Percentiles rank a stretch among this genome's conserved stretches.
These are phyloP conservation scores for Schoenoplectus triqueter DNA, from an alignment of 202 grass and related monocot genomes.

Conservation along the genomic window DNA sequence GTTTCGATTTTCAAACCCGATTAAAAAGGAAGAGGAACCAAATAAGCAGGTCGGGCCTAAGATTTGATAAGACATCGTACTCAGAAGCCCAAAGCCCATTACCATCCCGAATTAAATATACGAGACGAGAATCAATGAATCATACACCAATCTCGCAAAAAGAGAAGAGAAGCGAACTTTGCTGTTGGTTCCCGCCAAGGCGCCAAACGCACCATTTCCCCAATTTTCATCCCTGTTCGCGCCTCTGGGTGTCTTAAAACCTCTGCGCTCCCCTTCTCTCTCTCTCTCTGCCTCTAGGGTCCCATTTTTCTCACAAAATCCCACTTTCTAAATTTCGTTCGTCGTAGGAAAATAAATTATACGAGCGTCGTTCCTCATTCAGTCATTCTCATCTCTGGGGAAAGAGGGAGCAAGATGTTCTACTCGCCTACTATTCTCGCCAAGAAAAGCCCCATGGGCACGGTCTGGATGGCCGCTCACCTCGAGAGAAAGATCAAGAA, in stretches of 20 bases:
- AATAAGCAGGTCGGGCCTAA: too few relatives aligned
- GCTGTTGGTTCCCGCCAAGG: neutral
- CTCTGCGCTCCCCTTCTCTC: too few relatives aligned
- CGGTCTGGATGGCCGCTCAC: slow-evolving; percentile 94
- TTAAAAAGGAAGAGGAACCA: too few relatives aligned
- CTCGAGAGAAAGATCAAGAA: slow-evolving; percentile 91
- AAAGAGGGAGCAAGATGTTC: slow-evolving; percentile 57
- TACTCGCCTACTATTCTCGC: slow-evolving; percentile 84
- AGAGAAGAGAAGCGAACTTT: too few relatives aligned
- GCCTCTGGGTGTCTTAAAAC: neutral
- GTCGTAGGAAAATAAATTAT: neutral
- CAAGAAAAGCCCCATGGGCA: slow-evolving; percentile 65
- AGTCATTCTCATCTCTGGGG: neutral
- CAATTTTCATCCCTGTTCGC: neutral
- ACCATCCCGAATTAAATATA: too few relatives aligned
- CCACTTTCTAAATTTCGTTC: neutral
- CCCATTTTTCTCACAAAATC: neutral
- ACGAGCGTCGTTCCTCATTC: neutral
- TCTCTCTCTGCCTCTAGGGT: neutral
- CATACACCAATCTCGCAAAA: too few relatives aligned
- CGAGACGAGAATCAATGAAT: too few relatives aligned
- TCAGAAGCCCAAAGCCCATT: too few relatives aligned
- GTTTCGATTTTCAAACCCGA: too few relatives aligned
- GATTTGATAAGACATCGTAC: too few relatives aligned
- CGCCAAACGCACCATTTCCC: slow-evolving; percentile 2